Evolutionary conservation across 768 basidiomycete genomes (phyloP), one percentile per base, ranked within the genome.

Genomic region (Auricularia heimuer): DNA sequence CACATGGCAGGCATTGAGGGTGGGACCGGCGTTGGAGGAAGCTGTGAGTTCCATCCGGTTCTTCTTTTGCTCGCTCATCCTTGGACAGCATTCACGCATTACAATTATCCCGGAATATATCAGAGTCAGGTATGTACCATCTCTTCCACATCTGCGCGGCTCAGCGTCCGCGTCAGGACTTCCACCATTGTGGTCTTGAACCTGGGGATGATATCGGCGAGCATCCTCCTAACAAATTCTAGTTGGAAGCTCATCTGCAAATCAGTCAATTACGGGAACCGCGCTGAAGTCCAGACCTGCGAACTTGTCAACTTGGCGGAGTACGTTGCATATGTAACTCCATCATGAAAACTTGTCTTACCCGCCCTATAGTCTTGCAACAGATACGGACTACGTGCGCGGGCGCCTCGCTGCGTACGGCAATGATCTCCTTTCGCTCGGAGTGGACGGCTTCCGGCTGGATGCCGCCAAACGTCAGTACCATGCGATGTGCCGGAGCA

Each of bases 391-490:
- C 54, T 81, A 84, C 63, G 87, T 89, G 21, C 78, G 83, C n/a
- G 72, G 72, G 1, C 72, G 76, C 3, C 78, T 89, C 2, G 85
- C 85, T 0, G 68, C 73, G 33, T 87, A 87, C 70, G 82, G 71
- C 4, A 85, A 87, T 68, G 84, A 88, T 63, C 72, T 89, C 1
- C 66, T 87, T 33, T 82, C 82, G 0, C 77, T 89, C 8, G 87
- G 86, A 1, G 80, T 83, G 0, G 84, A 86, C 66, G 86, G 86
- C 0, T 74, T 87, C 35, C 79, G 86, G 1, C 73, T 88, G 24
- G 87, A 89, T 69, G 85, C 86, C 18, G 79, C 85, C 0, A 89
- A 89, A 75, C 79, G 86, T 86, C 68, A 65, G 78, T 62, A n/a
- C 3, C 6, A 6, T 36, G 42, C 39, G 12, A 7, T 7, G 12